phyloP scores from a whole-genome alignment of 1,139 yeast genomes.

The Blastobotrys aristatus region DNA sequence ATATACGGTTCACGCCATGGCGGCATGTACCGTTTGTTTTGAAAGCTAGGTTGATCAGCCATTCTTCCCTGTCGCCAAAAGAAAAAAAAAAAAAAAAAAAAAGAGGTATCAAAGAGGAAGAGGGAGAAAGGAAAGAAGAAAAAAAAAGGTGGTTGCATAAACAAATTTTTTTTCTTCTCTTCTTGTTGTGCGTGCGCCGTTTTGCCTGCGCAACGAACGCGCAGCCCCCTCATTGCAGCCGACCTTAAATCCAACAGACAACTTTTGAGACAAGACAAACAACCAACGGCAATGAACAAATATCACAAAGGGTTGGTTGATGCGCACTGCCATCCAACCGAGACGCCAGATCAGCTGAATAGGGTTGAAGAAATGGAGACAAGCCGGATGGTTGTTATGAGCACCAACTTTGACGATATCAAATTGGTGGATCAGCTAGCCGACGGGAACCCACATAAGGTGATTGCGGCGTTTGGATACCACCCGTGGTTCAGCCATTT shows the following conservation, averaged over 20 bases:
- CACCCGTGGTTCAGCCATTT: constrained; percentile 90
- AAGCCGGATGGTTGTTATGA: constrained; percentile 33
- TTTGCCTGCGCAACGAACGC: too few relatives aligned
- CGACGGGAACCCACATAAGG: constrained; percentile 28
- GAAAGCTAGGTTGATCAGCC: constrained; percentile 18
- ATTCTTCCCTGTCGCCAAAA: background rate
- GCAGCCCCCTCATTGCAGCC: too few relatives aligned
- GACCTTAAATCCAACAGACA: too few relatives aligned
- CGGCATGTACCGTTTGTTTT: constrained; percentile 42
- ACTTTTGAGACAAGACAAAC: too few relatives aligned
- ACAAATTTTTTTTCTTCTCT: background rate
- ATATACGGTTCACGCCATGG: constrained; percentile 97
- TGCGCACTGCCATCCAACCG: constrained; percentile 59
- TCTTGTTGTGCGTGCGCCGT: background rate
- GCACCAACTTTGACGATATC: constrained; percentile 37
- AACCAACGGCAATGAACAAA: too few relatives aligned
- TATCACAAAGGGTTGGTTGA: too few relatives aligned
- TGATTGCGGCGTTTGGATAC: constrained; percentile 68
- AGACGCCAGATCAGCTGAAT: constrained; percentile 25
- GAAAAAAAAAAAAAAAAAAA: background rate
- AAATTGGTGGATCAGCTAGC: constrained; percentile 32
- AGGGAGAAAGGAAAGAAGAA: too few relatives aligned
- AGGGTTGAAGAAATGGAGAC: constrained; percentile 22
- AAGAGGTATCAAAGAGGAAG: background rate
- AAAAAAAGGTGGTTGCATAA: background rate